Evolutionary conservation across 2,329 filamentous ascomycete genomes (phyloP).

Genomic region (Xenosphaeropsis pyriputrescens): DNA sequence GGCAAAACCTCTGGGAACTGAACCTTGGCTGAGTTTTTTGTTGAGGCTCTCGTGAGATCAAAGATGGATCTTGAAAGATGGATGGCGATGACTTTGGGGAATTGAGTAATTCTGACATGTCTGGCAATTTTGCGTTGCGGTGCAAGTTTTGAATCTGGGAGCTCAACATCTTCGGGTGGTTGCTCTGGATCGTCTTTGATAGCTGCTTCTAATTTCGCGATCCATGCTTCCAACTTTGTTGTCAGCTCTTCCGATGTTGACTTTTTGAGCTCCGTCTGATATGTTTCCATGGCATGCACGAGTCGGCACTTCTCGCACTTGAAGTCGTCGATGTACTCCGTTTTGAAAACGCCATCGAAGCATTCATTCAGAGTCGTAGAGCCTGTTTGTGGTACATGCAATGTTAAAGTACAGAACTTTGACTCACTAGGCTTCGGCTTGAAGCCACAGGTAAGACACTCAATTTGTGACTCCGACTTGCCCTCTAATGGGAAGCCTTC

Average conservation of each 20-base stretch:
- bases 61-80: conserved; percentile 92
- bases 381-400: conserved; percentile 75
- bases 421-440: conserved; percentile 73
- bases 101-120: conserved; percentile 73
- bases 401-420: conserved; percentile 79
- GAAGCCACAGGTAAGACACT: conserved; percentile 82
- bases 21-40: conserved; percentile 91
- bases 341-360: conserved; percentile 88
- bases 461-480: conserved; percentile 82
- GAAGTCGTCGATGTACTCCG: conserved; percentile 93
- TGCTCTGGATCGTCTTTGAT: conserved; percentile 73
- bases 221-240: conserved; percentile 40
- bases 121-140: conserved; percentile 77
- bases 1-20: conserved; percentile 78
- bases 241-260: conserved; percentile 29
- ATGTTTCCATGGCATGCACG: conserved; percentile 54
- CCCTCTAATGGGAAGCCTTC: conserved; percentile 87
- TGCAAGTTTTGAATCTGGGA: conserved; percentile 61
- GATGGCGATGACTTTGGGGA: conserved; percentile 81
- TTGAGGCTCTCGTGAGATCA: conserved; percentile 59
- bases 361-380: conserved; percentile 75
- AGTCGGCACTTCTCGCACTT: conserved; percentile 87
- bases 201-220: conserved; percentile 51
- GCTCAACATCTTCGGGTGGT: conserved; percentile 52
- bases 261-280: conserved; percentile 31